Conservation (phyloP, 140 eudicot species). For the Oenanthe javanica region DNA sequence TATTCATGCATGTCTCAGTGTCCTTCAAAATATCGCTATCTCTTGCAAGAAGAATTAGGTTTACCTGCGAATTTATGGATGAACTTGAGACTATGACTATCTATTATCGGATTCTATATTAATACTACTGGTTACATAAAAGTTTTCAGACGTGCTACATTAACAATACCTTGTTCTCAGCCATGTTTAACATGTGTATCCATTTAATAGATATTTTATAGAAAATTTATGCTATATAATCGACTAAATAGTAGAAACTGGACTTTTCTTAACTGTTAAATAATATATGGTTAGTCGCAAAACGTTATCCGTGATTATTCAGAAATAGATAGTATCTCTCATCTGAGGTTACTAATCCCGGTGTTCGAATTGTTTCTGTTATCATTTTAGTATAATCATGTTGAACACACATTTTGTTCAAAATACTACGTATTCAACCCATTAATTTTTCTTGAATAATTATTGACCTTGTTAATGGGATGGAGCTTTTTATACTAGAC, state of each 20-base stretch:
- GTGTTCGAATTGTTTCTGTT: not conserved
- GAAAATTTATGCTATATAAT: not conserved
- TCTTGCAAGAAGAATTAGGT: not conserved
- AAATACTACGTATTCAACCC: not conserved
- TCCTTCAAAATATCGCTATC: not conserved
- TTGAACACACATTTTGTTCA: not conserved
- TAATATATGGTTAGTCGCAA: not conserved
- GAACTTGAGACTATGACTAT: too few species aligned
- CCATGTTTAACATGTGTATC: not conserved
- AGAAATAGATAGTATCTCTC: not conserved
- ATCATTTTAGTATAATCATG: not conserved
- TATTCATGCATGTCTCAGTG: not conserved
- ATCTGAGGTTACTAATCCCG: not conserved
- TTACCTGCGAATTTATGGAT: not conserved
- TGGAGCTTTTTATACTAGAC: not conserved
- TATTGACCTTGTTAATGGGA: not conserved
- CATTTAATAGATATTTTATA: not conserved
- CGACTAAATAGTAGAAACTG: not conserved
- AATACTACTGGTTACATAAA: too few species aligned
- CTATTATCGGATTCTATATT: too few species aligned
- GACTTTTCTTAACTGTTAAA: not conserved
- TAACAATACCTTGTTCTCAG: not conserved
- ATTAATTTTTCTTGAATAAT: not conserved
- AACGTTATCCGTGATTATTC: not conserved
- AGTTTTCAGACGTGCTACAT: not conserved